These are phyloP conservation scores for Mycena metata DNA, from an alignment of 768 basidiomycete genomes.

Conservation along the genomic window DNA sequence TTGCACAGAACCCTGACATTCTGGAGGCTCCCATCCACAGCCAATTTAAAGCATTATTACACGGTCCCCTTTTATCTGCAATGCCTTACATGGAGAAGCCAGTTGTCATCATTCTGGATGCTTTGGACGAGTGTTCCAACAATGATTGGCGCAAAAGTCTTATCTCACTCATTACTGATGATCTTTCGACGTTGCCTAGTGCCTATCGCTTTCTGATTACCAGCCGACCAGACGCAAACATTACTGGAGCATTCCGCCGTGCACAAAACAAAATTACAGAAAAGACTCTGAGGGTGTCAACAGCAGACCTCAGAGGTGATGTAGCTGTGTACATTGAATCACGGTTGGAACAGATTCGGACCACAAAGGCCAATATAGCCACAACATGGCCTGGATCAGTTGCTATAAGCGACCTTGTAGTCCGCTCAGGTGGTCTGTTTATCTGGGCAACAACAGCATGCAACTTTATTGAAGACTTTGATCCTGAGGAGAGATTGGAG, in stretches of 20 bases:
- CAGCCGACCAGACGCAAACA: constrained; percentile 37
- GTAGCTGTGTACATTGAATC: too few species aligned
- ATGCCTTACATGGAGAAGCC: constrained; percentile 11
- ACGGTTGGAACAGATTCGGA: not conserved
- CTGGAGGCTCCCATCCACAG: constrained; percentile 9
- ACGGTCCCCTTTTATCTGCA: constrained; percentile 3
- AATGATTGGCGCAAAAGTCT: constrained; percentile 23
- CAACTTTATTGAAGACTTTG: constrained; percentile 33
- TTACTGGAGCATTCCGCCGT: constrained; percentile 16
- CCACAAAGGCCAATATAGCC: not conserved
- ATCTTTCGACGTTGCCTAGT: constrained; percentile 30
- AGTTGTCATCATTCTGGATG: constrained; percentile 43
- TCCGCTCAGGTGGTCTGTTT: constrained; percentile 37
- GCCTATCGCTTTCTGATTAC: constrained; percentile 40
- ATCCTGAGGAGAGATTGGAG: not conserved
- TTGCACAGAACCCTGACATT: not conserved
- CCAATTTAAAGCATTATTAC: constrained; percentile 7
- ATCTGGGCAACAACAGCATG: constrained; percentile 43
- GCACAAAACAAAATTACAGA: too few species aligned
- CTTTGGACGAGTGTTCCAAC: constrained; percentile 40
- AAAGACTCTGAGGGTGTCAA: too few species aligned
- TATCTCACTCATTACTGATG: constrained; percentile 29
- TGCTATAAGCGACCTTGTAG: constrained; percentile 22
- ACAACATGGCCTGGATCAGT: constrained; percentile 35
- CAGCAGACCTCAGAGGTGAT: too few species aligned